Evolutionary conservation across 75 land plant species (phyloP), one percentile per base, ranked within the genome.

Genomic region (Picea glauca): DNA sequence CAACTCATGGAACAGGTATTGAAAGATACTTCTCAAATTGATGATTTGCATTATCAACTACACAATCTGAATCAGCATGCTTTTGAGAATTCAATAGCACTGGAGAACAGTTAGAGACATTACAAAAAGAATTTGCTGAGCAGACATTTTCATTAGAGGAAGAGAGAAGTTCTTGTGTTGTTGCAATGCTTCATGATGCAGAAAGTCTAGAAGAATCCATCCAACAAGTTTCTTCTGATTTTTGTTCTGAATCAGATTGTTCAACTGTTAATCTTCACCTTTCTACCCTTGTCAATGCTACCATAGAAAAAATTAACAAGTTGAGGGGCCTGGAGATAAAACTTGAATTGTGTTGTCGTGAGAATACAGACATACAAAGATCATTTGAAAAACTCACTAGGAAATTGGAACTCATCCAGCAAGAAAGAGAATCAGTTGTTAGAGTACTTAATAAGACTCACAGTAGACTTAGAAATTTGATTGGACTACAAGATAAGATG

Each of bases 91-190:
- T 75, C 80, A 31, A 78, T 38, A 17, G 17, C 46, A 17, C 1
- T 85, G 17, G 20, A 60, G 13, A 58, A 74, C 79, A 77, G 46
- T 8, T 87, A 18, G 76, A 83, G 31, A 18, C 11, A 38, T 58
- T 89, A 78, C 83, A 87, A 59, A 82, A 87, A 20, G 85, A 75
- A 54, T 79, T 80, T 4, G 26, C 46, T 58, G 81, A 78, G 30
- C 75, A 60, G 57, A 23, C 54, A 33, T 76, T 76, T 62, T 38
- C 40, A 7, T 78, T 88, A 9, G 80, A 87, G 57, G 65, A 81
- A 60, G 87, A 87, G 17, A 83, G 76, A 78, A 63, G 74, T 0
- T 80, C 78, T 56, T 17, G 17, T n/a, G 31, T 75, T 46, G 30
- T 66, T 56, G 62, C 64, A 31, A 66, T 87, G 81, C 35, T 66